phyloP scores from a whole-genome alignment of 1,284 basidiomycete genomes.

The Butyriboletus appendiculatus region DNA sequence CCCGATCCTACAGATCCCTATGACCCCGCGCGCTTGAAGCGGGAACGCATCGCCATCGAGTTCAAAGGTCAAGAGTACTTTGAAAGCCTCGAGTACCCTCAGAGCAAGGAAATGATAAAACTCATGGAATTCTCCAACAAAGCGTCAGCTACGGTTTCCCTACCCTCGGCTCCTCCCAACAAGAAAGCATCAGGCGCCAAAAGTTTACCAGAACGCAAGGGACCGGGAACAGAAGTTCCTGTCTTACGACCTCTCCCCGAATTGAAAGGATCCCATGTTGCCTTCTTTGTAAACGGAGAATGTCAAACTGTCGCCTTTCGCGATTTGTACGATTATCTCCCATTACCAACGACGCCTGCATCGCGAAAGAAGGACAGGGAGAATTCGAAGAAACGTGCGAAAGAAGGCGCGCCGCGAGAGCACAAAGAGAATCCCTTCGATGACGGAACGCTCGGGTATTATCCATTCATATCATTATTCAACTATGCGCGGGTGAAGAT shows the following conservation, averaged over 20 bases:
- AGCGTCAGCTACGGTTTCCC: constrained; percentile 53
- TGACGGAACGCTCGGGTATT: constrained; percentile 95
- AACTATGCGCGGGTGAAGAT: constrained; percentile 85
- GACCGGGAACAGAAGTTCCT: constrained; percentile 28
- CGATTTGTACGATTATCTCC: constrained; percentile 90
- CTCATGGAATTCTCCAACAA: constrained; percentile 76
- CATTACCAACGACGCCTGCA: constrained; percentile 66
- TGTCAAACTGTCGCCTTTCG: constrained; percentile 85
- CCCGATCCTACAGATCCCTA: constrained; percentile 57
- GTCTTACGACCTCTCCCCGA: constrained; percentile 69
- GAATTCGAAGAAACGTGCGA: constrained; percentile 49
- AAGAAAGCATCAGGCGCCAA: constrained; percentile 72
- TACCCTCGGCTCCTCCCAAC: constrained; percentile 52
- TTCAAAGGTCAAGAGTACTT: constrained; percentile 98
- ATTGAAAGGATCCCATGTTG: constrained; percentile 74
- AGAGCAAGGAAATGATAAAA: constrained; percentile 92
- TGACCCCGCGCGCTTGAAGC: constrained; percentile 77
- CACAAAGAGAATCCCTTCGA: constrained; percentile 86
- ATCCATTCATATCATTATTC: constrained; percentile 92
- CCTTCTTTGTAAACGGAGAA: constrained; percentile 93
- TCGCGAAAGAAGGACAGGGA: constrained; percentile 57
- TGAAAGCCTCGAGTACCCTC: constrained; percentile 89
- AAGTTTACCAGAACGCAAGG: constrained; percentile 54
- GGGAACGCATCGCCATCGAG: constrained; percentile 90
- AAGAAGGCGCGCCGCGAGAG: constrained; percentile 67